Conservation (phyloP, 345 rosid genomes). For the Jatropha curcas region DNA sequence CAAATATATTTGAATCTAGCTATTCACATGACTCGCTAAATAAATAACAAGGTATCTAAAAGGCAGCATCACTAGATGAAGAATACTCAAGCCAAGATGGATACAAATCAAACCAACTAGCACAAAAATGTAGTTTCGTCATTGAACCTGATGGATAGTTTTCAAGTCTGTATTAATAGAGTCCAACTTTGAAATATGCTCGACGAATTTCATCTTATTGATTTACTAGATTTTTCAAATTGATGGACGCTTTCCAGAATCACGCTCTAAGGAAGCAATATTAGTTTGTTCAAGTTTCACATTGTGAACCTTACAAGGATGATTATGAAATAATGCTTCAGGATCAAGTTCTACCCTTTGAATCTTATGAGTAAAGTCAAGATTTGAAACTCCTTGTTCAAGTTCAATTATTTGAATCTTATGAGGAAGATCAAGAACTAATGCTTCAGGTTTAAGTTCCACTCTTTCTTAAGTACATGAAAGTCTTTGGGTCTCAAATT, state of each 20-base stretch:
- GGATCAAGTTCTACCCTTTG: neutral
- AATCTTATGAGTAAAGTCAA: neutral
- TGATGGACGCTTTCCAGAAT: neutral
- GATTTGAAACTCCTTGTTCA: too few species aligned
- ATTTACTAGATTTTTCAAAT: neutral
- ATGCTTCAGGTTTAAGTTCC: too few species aligned
- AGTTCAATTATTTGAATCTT: too few species aligned
- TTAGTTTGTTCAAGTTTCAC: neutral
- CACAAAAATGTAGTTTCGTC: neutral
- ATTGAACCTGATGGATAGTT: neutral
- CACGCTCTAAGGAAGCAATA: neutral
- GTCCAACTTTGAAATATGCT: neutral
- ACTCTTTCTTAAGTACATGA: neutral
- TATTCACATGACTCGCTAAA: neutral
- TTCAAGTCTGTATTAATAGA: neutral
- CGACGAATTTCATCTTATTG: constrained; percentile 5
- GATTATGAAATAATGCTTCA: too few species aligned
- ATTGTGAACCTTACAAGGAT: too few species aligned
- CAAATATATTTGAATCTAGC: neutral
- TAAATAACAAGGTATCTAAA: neutral
- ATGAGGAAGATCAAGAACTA: too few species aligned
- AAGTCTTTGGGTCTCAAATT: too few species aligned
- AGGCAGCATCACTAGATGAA: neutral
- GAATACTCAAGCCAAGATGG: neutral
- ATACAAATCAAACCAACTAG: neutral